Evolutionary conservation across 768 basidiomycete species (phyloP), one percentile per base, ranked within the genome.

Genomic region (Tulasnella sp.): DNA sequence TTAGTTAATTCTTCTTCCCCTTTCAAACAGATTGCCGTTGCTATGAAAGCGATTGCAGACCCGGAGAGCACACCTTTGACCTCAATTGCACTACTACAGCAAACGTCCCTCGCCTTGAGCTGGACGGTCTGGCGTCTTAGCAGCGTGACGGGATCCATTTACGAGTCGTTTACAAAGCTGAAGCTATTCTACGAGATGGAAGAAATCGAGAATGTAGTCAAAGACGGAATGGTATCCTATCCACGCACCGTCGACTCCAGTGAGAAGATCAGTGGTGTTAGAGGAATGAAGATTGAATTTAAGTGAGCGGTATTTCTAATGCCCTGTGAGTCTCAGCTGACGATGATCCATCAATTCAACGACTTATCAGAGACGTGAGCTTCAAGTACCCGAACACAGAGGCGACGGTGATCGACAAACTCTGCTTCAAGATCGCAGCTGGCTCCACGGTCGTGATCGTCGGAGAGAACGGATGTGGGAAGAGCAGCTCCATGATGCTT

Each of bases 371-470:
- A 19, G 65, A 80, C 51, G 73, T 83, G 0, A 69, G 70, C 0
- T 83, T 83, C 60, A 66, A 70, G 8, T 84, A 84, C 63, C 80
- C 80, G 0, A 75, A 72, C 22, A 38, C 34, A 15, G 34, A 38
- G 34, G 15, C 34, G 15, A 38, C 34, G 34, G 60, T 80, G 17
- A 34, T 63, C 22, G 65, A 65, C 21, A 63, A 71, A 48, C 62
- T 76, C 49, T 72, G 73, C 0, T 68, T 78, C 53, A 68, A 63
- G 15, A 71, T 79, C 53, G 60, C 70, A 9, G 64, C 76, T 5
- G 78, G 77, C 1, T 71, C 76, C 22, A 70, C 80, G 11, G 75
- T 78, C 17, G 76, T 81, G 30, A 70, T 83, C n/a, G 80, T 83
- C 7, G 80, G 81, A 25, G 69, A 69, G 1, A 83, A 82, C 62